Conservation (phyloP, 768 basidiomycete species). For the Rhodosporidiobolus sp. region DNA sequence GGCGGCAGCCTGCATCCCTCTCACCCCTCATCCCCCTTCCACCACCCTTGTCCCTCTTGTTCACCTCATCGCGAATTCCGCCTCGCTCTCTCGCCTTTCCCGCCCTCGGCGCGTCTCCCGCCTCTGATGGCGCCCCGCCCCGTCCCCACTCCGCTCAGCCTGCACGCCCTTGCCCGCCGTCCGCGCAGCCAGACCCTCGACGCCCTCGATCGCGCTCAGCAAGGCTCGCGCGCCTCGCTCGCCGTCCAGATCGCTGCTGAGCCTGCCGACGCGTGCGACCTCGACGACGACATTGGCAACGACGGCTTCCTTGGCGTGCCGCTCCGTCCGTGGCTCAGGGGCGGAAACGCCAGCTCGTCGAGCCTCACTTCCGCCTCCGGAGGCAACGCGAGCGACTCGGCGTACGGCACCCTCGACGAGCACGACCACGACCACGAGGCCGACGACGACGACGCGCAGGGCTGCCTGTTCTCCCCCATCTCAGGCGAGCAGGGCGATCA, state of each 20-base stretch:
- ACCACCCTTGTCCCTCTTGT: neutral
- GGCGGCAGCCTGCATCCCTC: neutral
- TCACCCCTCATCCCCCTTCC: neutral
- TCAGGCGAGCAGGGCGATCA: neutral
- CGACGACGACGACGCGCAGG: neutral
- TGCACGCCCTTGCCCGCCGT: neutral
- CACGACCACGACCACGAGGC: neutral
- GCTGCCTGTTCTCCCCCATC: neutral
- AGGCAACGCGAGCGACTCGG: conserved; percentile 19
- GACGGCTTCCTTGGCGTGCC: neutral
- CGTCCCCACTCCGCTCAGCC: neutral
- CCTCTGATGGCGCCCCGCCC: too few species aligned
- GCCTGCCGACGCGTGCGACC: too few species aligned
- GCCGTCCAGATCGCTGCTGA: too few species aligned
- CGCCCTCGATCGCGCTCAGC: too few species aligned
- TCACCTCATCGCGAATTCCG: neutral
- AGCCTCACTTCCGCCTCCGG: neutral
- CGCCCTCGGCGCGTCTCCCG: too few species aligned
- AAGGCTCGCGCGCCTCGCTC: too few species aligned
- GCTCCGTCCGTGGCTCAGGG: too few species aligned
- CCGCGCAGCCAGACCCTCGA: neutral
- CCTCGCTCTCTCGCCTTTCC: too few species aligned
- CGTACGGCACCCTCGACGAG: conserved; percentile 25
- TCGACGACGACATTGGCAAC: too few species aligned
- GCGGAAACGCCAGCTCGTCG: neutral